A percentile compares a stretch with the other conserved stretches of the same genome.
These are phyloP conservation scores for Glycine tomentella DNA, from an alignment of 306 rosid genomes.

Conservation along the genomic window DNA sequence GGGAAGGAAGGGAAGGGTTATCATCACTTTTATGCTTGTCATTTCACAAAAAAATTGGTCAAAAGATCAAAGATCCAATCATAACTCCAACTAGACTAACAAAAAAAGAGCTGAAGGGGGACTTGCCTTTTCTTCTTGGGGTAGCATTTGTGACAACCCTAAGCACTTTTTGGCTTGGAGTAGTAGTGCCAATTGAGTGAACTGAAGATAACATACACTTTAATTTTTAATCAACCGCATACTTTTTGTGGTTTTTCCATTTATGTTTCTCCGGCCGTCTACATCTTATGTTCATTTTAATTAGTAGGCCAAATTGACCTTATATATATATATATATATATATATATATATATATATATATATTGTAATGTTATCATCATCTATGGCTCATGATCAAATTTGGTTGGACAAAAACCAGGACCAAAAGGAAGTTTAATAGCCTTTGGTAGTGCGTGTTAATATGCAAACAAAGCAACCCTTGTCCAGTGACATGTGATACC, in stretches of 20 bases:
- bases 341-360: background rate
- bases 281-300: background rate
- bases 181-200: background rate
- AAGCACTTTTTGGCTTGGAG: slow-evolving; percentile 11
- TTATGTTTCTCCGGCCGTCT: background rate
- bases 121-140: background rate
- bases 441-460: background rate
- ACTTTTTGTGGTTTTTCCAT: background rate
- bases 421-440: background rate
- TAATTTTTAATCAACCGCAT: background rate
- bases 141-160: slow-evolving; percentile 1
- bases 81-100: background rate
- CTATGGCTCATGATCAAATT: background rate
- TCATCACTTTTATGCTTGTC: background rate
- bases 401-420: background rate
- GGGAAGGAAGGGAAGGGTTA: background rate
- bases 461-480: background rate
- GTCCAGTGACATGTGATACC: background rate
- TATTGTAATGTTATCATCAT: background rate
- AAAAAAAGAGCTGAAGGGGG: background rate
- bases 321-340: background rate
- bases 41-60: background rate
- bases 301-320: background rate
- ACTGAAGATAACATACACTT: background rate
- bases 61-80: slow-evolving; percentile 11